phyloP scores from a whole-genome alignment of 2,329 filamentous ascomycete species.

The Paecilomyces formosus region DNA sequence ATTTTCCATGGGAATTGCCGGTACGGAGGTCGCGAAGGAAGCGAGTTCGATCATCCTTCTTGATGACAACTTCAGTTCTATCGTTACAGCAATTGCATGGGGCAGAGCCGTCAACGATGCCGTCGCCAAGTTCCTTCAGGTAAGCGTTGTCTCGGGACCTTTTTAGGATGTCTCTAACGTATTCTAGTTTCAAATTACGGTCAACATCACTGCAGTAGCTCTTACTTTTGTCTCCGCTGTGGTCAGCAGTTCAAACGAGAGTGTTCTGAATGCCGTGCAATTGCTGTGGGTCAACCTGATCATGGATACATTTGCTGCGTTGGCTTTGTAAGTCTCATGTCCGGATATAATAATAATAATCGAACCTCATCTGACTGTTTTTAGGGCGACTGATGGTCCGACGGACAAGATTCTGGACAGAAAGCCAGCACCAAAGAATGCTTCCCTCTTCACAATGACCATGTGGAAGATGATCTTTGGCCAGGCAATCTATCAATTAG shows the following conservation, averaged over 20 bases:
- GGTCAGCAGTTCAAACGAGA: conserved; percentile 57
- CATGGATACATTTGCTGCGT: conserved; percentile 90
- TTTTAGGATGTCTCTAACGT: conserved; percentile 62
- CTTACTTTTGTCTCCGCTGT: conserved; percentile 85
- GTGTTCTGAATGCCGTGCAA: conserved; percentile 82
- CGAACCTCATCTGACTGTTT: conserved; percentile 2
- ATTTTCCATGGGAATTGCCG: conserved; percentile 61
- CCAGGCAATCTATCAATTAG: conserved; percentile 81
- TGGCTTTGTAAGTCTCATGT: conserved; percentile 53
- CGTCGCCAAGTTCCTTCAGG: conserved; percentile 59
- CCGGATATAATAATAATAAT: neutral
- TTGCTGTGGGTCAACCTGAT: conserved; percentile 95
- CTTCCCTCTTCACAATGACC: conserved; percentile 70
- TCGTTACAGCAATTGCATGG: conserved; percentile 61
- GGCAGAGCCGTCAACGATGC: conserved; percentile 63
- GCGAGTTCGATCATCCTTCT: conserved; percentile 62
- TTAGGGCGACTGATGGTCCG: conserved; percentile 73
- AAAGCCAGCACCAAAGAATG: conserved; percentile 68
- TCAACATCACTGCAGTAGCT: conserved; percentile 85
- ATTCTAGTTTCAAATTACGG: conserved; percentile 52
- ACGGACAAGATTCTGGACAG: conserved; percentile 72
- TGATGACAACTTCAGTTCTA: conserved; percentile 59
- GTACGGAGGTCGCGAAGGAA: conserved; percentile 62
- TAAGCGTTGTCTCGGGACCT: conserved; percentile 3
- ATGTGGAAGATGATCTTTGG: conserved; percentile 99